Evolutionary conservation across 2,329 filamentous ascomycete species (phyloP).

Genomic region (Epichloe festucae): DNA sequence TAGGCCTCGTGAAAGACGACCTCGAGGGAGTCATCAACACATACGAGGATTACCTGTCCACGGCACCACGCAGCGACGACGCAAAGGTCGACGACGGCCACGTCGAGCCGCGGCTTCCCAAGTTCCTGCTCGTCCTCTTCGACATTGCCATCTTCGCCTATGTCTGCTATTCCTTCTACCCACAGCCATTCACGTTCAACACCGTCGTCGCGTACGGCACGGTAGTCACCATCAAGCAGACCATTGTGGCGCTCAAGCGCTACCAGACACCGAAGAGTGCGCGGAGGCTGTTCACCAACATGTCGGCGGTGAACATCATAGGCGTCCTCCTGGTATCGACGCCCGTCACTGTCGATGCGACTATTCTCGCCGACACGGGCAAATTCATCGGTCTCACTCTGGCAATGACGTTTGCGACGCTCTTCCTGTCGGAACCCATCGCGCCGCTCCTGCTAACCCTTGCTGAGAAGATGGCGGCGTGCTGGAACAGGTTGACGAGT

Average conservation of each 20-base stretch:
- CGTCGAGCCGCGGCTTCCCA: conserved; percentile 9
- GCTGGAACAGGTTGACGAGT: neutral
- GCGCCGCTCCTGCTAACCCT: conserved; percentile 8
- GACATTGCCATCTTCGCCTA: conserved; percentile 11
- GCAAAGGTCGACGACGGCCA: conserved; percentile 4
- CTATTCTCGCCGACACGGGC: conserved; percentile 6
- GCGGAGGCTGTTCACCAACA: conserved; percentile 10
- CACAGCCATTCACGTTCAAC: conserved; percentile 12
- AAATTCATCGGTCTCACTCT: conserved; percentile 9
- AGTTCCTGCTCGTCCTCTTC: conserved; percentile 9
- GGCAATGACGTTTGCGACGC: conserved; percentile 11
- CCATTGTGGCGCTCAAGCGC: conserved; percentile 10
- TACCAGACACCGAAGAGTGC: conserved; percentile 12
- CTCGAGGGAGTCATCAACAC: conserved; percentile 10
- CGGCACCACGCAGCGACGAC: neutral
- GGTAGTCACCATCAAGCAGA: conserved; percentile 11
- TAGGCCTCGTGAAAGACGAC: conserved; percentile 11
- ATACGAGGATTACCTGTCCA: conserved; percentile 9
- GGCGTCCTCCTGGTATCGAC: conserved; percentile 10
- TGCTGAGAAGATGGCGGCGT: conserved; percentile 5
- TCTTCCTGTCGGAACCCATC: conserved; percentile 11
- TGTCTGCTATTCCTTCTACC: conserved; percentile 11
- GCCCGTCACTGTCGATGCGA: conserved; percentile 9
- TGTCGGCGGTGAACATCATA: conserved; percentile 11
- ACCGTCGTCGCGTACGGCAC: conserved; percentile 11